Evolutionary conservation across 176 grass and related monocot genomes (phyloP).

Genomic region (Lolium rigidum): DNA sequence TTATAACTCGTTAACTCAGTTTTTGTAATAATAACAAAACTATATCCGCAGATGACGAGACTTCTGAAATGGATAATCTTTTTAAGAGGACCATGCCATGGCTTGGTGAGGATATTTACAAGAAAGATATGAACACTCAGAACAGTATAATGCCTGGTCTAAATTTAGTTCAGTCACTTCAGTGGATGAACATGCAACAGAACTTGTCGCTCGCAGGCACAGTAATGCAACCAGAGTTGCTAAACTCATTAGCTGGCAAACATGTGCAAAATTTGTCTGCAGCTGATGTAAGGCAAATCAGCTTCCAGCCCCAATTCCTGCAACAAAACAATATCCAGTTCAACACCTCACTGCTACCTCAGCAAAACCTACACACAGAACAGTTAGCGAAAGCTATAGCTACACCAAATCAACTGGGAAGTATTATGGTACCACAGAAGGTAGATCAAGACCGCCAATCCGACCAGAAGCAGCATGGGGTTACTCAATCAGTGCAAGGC

Average conservation of each 20-base stretch:
- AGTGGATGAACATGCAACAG: constrained; percentile 82
- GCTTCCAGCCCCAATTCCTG: constrained; percentile 62
- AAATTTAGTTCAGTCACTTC: constrained; percentile 71
- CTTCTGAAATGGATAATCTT: constrained; percentile 61
- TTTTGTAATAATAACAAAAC: constrained; percentile 25
- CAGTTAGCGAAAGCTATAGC: constrained; percentile 54
- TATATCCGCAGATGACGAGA: constrained; percentile 57
- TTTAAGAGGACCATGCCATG: constrained; percentile 70
- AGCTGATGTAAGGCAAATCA: constrained; percentile 68
- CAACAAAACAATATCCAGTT: constrained; percentile 79
- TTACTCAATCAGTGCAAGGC: constrained; percentile 43
- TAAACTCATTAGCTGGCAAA: constrained; percentile 59
- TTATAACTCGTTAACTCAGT: not conserved
- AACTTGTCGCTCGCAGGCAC: constrained; percentile 50
- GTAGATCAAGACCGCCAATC: constrained; percentile 52
- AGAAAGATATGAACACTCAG: constrained; percentile 67
- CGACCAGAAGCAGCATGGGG: constrained; percentile 48
- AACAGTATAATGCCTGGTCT: constrained; percentile 62
- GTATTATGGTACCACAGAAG: constrained; percentile 47
- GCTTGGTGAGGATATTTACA: constrained; percentile 68
- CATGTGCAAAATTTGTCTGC: constrained; percentile 58
- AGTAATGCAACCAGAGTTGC: constrained; percentile 59
- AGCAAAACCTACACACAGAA: constrained; percentile 58
- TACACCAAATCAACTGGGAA: constrained; percentile 51
- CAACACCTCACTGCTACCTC: constrained; percentile 51